Evolutionary conservation across 2,329 filamentous ascomycete species (phyloP).

Genomic region (Aspergillus costaricaensis): DNA sequence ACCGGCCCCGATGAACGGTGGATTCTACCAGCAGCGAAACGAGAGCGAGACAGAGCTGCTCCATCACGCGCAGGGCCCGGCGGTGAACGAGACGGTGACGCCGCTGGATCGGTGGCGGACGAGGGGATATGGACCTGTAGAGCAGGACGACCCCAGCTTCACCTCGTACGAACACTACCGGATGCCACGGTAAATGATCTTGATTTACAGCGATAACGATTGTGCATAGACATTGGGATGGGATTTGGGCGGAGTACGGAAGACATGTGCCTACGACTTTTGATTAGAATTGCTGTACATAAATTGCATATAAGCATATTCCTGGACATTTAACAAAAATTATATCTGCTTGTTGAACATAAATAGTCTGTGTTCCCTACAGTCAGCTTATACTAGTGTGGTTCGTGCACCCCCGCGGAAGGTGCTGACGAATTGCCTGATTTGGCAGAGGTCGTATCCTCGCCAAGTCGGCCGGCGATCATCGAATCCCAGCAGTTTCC

Average conservation of each 20-base stretch:
- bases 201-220: constrained; percentile 3
- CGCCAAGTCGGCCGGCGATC: constrained; percentile 5
- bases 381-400: neutral
- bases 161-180: constrained; percentile 42
- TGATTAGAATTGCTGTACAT: constrained; percentile 3
- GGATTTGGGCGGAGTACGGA: constrained; percentile 6
- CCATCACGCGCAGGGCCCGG: constrained; percentile 38
- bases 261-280: constrained; percentile 9
- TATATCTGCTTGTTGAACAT: neutral
- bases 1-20: constrained; percentile 25
- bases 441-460: constrained; percentile 8
- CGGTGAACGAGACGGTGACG: constrained; percentile 20
- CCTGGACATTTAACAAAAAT: neutral
- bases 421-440: constrained; percentile 20
- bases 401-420: neutral
- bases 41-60: constrained; percentile 45
- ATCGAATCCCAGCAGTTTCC: constrained; percentile 4
- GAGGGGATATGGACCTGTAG: constrained; percentile 41
- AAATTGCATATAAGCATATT: constrained; percentile 1
- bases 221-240: constrained; percentile 4
- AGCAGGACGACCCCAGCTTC: constrained; percentile 35
- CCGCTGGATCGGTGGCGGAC: constrained; percentile 39
- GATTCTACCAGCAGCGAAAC: constrained; percentile 39
- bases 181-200: constrained; percentile 18
- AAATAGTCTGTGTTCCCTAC: neutral